These are phyloP conservation scores for Herpetomonas tarakana DNA, from an alignment of 208 protist genomes.

Conservation along the genomic window DNA sequence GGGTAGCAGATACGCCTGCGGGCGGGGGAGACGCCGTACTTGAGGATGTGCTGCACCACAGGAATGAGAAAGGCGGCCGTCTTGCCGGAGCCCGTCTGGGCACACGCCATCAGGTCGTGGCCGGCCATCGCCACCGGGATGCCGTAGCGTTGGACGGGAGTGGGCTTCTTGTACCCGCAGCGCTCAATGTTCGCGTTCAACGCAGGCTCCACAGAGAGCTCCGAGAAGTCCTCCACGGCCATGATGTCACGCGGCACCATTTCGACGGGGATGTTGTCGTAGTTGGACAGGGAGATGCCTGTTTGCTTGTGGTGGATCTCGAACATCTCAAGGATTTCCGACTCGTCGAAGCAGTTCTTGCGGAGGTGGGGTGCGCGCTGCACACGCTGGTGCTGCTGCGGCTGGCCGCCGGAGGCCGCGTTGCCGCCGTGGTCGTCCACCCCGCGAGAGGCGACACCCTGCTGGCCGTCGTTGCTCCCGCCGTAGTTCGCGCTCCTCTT, in stretches of 20 bases:
- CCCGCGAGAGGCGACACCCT: neutral
- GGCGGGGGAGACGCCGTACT: constrained; percentile 74
- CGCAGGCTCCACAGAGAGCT: constrained; percentile 79
- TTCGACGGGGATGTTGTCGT: constrained; percentile 81
- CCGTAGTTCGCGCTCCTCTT: constrained; percentile 1
- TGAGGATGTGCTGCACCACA: constrained; percentile 94
- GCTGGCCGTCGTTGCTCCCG: neutral
- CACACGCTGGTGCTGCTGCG: constrained; percentile 26
- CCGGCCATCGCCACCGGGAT: constrained; percentile 93
- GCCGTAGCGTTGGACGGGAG: constrained; percentile 97
- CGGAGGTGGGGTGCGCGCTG: constrained; percentile 69
- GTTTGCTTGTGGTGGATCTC: constrained; percentile 66
- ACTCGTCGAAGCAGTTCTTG: constrained; percentile 68
- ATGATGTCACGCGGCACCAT: constrained; percentile 75
- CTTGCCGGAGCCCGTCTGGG: constrained; percentile 99
- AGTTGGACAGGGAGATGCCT: constrained; percentile 83
- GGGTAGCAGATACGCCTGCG: constrained; percentile 47
- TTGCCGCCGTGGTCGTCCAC: neutral
- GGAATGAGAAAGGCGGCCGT: constrained; percentile 98
- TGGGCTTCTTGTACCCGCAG: constrained; percentile 95
- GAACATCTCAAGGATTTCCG: constrained; percentile 71
- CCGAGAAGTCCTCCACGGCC: constrained; percentile 77
- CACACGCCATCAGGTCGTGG: constrained; percentile 98
- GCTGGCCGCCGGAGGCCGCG: constrained; percentile 6
- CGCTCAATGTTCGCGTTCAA: constrained; percentile 94